Evolutionary conservation across 1,284 basidiomycete species (phyloP).

Genomic region (Ceratorhiza oryzae-sativae): DNA sequence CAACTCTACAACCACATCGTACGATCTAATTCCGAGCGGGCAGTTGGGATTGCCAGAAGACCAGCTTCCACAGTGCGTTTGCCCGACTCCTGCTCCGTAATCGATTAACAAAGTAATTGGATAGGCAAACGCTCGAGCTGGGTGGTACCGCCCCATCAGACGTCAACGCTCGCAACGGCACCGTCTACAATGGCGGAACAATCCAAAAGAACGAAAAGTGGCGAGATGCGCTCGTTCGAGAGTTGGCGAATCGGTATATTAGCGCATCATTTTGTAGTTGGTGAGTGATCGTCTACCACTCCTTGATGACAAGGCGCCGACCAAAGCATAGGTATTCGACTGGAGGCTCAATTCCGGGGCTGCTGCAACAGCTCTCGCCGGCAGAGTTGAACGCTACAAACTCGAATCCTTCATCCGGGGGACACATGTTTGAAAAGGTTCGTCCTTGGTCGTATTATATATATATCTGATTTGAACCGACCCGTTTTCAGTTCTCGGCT

Average conservation of each 20-base stretch:
- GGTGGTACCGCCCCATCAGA: constrained; percentile 59
- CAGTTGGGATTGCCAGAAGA: constrained; percentile 76
- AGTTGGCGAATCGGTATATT: constrained; percentile 83
- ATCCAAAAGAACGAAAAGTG: constrained; percentile 50
- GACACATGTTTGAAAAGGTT: constrained; percentile 87
- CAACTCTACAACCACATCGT: constrained; percentile 62
- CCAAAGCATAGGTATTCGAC: constrained; percentile 67
- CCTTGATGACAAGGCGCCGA: background rate
- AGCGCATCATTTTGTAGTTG: constrained; percentile 87
- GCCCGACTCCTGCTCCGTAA: background rate
- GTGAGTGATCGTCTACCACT: constrained; percentile 55
- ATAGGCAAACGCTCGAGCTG: constrained; percentile 60
- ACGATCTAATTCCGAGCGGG: constrained; percentile 70
- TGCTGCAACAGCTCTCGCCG: constrained; percentile 73
- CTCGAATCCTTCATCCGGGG: constrained; percentile 42
- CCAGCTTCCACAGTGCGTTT: constrained; percentile 61
- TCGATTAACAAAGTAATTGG: background rate
- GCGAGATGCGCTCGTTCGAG: constrained; percentile 63
- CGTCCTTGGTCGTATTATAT: constrained; percentile 54
- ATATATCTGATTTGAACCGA: background rate
- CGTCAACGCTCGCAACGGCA: constrained; percentile 62
- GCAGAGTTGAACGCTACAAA: constrained; percentile 77
- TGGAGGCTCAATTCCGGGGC: constrained; percentile 75
- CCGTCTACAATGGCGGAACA: constrained; percentile 78
- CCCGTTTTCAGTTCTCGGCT: constrained; percentile 47